A percentile compares a stretch with the other conserved stretches of the same genome.
These are phyloP conservation scores for Torulaspora maleeae DNA, from an alignment of 805 yeast genomes.

Conservation along the genomic window DNA sequence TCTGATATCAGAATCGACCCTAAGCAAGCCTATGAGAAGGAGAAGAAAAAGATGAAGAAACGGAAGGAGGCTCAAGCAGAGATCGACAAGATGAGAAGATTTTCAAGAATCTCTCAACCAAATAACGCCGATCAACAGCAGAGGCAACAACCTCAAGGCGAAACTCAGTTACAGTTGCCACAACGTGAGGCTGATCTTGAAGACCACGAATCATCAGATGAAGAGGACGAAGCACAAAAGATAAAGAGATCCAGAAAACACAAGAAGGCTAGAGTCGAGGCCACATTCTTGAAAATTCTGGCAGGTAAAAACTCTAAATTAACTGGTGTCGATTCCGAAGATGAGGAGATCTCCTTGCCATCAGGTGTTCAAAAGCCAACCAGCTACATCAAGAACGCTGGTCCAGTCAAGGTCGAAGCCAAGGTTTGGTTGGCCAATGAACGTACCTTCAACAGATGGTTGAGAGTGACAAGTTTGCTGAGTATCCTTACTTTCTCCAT, in stretches of 20 bases:
- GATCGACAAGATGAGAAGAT: conserved; percentile 37
- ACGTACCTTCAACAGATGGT: conserved; percentile 94
- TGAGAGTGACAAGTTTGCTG: conserved; percentile 79
- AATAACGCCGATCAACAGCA: conserved; percentile 7
- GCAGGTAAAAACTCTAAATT: conserved; percentile 42
- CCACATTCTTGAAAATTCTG: conserved; percentile 36
- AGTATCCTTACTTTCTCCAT: conserved; percentile 82
- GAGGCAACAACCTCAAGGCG: conserved; percentile 1
- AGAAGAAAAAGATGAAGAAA: conserved; percentile 48
- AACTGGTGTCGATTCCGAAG: conserved; percentile 73
- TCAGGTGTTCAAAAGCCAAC: conserved; percentile 85
- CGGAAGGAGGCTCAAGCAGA: conserved; percentile 38
- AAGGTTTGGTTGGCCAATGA: conserved; percentile 98
- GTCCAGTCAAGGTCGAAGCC: conserved; percentile 91
- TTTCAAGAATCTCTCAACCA: conserved; percentile 26
- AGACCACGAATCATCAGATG: conserved; percentile 53
- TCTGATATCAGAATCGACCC: conserved; percentile 72
- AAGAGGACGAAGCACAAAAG: conserved; percentile 25
- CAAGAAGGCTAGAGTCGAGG: conserved; percentile 27
- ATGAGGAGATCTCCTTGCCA: conserved; percentile 80
- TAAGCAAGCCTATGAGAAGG: conserved; percentile 69
- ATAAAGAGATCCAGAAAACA: conserved; percentile 20
- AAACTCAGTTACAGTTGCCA: conserved; percentile 4
- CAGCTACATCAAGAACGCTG: conserved; percentile 74
- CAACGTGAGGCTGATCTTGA: conserved; percentile 45